Evolutionary conservation across 2,329 filamentous ascomycete genomes (phyloP).

Genomic region (Cladosporium phlei): DNA sequence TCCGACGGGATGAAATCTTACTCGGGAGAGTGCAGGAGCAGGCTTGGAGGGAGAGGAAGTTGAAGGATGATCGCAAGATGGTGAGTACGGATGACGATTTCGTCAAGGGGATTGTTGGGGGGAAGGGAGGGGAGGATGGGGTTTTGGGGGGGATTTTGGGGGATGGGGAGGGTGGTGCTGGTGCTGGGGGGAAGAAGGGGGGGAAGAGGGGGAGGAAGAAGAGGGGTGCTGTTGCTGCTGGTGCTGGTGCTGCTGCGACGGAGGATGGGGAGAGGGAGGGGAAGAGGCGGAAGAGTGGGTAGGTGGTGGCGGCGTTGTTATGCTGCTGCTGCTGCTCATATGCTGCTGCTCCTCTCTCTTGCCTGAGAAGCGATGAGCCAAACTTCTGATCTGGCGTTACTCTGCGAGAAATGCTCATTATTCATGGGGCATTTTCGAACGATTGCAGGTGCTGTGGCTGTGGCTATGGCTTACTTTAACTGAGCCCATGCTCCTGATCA

Average conservation of each 20-base stretch:
- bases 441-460: too few species aligned
- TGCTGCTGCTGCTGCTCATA: too few species aligned
- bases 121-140: conserved; percentile 58
- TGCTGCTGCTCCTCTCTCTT: too few species aligned
- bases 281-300: conserved; percentile 14
- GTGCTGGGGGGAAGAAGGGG: conserved; percentile 26
- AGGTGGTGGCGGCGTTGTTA: too few species aligned
- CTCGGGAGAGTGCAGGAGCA: conserved; percentile 86
- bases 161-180: conserved; percentile 17
- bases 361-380: too few species aligned
- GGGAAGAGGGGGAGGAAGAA: conserved; percentile 26
- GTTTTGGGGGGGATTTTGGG: conserved; percentile 42
- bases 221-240: conserved; percentile 2
- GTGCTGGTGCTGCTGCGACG: conserved; percentile 3
- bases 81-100: conserved; percentile 11
- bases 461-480: too few species aligned
- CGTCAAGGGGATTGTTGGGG: conserved; percentile 5
- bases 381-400: neutral
- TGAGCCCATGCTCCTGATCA: too few species aligned
- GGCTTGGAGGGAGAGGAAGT: conserved; percentile 78
- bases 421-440: too few species aligned
- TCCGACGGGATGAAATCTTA: conserved; percentile 78
- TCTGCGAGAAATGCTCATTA: too few species aligned
- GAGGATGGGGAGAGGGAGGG: conserved; percentile 15
- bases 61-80: conserved; percentile 72